Evolutionary conservation across 495 filamentous ascomycete genomes (phyloP).

Genomic region (Monascus purpureus): DNA sequence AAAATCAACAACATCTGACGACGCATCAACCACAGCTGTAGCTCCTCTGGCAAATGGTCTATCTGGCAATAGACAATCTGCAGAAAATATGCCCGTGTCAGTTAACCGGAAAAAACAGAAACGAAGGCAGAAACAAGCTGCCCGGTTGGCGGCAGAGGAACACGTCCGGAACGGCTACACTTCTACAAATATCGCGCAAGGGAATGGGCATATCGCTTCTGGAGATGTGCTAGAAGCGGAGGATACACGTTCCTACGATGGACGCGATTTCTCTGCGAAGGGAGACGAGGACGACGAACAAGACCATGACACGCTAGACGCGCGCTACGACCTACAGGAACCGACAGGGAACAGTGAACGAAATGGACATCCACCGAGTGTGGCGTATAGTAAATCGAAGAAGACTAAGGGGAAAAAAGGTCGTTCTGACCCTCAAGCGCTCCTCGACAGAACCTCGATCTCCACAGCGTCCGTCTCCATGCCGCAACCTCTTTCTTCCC

Average conservation of each 20-base stretch:
- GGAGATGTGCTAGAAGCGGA: constrained; percentile 6
- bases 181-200: constrained; percentile 10
- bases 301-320: constrained; percentile 2
- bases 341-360: constrained; percentile 5
- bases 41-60: constrained; percentile 22
- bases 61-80: constrained; percentile 11
- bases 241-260: constrained; percentile 13
- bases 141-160: constrained; percentile 49
- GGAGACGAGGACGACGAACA: constrained; percentile 10
- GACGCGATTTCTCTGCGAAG: constrained; percentile 6
- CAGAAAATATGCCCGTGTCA: constrained; percentile 20
- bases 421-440: constrained; percentile 19
- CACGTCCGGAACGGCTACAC: constrained; percentile 13
- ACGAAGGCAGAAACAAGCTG: constrained; percentile 61
- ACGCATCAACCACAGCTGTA: constrained; percentile 7
- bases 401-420: constrained; percentile 35
- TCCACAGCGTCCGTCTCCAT: constrained; percentile 26
- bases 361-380: constrained; percentile 1
- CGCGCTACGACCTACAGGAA: constrained; percentile 1
- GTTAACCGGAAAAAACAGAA: constrained; percentile 94
- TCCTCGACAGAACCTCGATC: constrained; percentile 23
- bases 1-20: background rate
- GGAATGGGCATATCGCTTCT: constrained; percentile 6
- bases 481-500: constrained; percentile 28
- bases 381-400: constrained; percentile 23